These are phyloP conservation scores for Amanita muscaria DNA, from an alignment of 768 basidiomycete species.

Conservation along the genomic window DNA sequence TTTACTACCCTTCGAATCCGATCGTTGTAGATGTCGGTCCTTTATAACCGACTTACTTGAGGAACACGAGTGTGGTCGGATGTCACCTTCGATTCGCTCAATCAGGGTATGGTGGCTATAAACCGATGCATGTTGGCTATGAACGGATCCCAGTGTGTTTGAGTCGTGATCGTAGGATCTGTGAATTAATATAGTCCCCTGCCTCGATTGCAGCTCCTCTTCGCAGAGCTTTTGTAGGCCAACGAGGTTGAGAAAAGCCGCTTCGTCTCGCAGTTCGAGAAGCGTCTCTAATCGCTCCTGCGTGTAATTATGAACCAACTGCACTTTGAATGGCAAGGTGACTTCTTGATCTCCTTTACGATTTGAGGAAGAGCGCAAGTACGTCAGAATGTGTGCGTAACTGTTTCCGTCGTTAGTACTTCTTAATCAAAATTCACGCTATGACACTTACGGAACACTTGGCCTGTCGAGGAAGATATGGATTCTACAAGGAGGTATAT, in stretches of 20 bases:
- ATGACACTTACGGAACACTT: conserved; percentile 61
- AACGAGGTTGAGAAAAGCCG: conserved; percentile 61
- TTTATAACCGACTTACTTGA: conserved; percentile 13
- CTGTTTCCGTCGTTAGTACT: conserved; percentile 25
- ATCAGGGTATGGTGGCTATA: conserved; percentile 54
- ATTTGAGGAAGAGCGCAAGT: conserved; percentile 51
- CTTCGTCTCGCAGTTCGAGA: conserved; percentile 73
- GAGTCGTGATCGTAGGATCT: conserved; percentile 25
- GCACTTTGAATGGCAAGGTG: conserved; percentile 2
- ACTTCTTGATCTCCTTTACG: conserved; percentile 5
- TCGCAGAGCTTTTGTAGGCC: conserved; percentile 57
- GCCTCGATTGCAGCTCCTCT: conserved; percentile 53
- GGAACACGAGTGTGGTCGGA: conserved; percentile 11
- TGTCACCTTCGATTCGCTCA: conserved; percentile 38
- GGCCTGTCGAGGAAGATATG: conserved; percentile 77
- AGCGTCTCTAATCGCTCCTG: conserved; percentile 51
- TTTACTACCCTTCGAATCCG: conserved; percentile 15
- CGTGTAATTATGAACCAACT: conserved; percentile 14
- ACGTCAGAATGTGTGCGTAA: conserved; percentile 62
- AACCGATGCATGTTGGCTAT: conserved; percentile 46
- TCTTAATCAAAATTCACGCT: no score
- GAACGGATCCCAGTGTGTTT: conserved; percentile 27
- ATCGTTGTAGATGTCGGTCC: background rate
- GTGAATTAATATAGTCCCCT: conserved; percentile 32
- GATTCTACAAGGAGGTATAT: conserved; percentile 37